phyloP scores from a whole-genome alignment of 2,329 filamentous ascomycete species.

The Alternaria ethzedia region DNA sequence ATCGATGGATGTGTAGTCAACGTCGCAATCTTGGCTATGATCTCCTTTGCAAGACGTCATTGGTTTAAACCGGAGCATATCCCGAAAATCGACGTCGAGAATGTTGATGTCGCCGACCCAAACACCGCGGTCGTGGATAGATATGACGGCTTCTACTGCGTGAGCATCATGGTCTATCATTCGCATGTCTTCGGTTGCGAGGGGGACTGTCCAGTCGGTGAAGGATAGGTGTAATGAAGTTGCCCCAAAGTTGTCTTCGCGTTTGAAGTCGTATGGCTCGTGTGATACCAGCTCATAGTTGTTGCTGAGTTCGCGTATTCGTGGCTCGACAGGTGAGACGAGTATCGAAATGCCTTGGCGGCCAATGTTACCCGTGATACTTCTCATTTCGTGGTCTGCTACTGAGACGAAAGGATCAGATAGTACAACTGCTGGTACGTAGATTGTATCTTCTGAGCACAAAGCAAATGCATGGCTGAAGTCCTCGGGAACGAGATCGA shows the following conservation, averaged over 20 bases:
- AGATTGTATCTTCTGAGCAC: conserved; percentile 5
- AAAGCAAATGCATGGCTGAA: conserved; percentile 1
- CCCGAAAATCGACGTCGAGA: background rate
- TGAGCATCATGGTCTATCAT: background rate
- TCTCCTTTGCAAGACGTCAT: background rate
- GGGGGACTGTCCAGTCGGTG: conserved; percentile 5
- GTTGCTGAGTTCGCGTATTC: background rate
- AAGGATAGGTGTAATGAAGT: conserved; percentile 12
- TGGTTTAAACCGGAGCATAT: background rate
- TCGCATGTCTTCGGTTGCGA: background rate
- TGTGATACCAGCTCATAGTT: background rate
- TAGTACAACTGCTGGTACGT: background rate
- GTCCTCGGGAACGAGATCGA: background rate
- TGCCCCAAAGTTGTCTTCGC: background rate
- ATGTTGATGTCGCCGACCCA: conserved; percentile 8
- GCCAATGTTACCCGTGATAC: background rate
- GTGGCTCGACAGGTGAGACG: background rate
- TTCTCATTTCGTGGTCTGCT: background rate
- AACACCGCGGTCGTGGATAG: background rate
- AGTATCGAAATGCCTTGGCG: background rate
- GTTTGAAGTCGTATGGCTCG: background rate
- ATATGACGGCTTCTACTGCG: conserved; percentile 6
- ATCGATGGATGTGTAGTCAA: background rate
- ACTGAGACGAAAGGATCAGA: background rate
- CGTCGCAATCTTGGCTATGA: background rate